Base-by-base conservation (phyloP, 371 early-diverging fungal genomes). In the Mycotypha africana region DNA sequence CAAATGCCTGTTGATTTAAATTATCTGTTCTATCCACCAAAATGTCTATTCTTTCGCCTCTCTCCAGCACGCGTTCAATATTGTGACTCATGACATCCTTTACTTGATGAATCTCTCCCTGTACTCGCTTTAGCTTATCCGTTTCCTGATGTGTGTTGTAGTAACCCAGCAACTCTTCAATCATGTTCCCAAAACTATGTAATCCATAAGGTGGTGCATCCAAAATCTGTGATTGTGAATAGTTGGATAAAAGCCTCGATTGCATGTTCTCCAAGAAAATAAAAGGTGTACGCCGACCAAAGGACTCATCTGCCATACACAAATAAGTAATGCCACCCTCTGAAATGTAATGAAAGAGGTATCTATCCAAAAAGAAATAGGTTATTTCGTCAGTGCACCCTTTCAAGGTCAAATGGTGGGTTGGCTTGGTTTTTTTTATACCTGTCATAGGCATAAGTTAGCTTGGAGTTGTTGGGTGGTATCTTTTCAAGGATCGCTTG, bases 61-160 rank as follows among this genome's bases (percentile, higher is more conserved):
- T 80, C 57, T 92, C 92, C 51, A 94, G 60, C 1, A 94, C 91
- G 20, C 88, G 79, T 49, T 93, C 92, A 47, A 94, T 92, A 58
- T 94, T 94, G 57, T 88, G 84, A 12, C 88, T 87, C 92, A 92
- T 92, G 33, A 92, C 90, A 69, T 91, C 91, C 67, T 88, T 88
- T 49, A 92, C 93, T 56, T 89, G 88, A 44, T 89, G 85, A 51
- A 94, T 89, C 64, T 92, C 91, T 16, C 86, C 86, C 44, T 88
- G 88, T 1, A 89, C 90, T 61, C 87, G 84, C 25, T 82, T 77
- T 51, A 90, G 70, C 38, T 75, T 70, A 65, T 92, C 92, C 3
- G 82, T 81, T 28, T 75, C 60, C n/a, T 84, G 82, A 58, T 79
- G 79, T 20, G 71, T 73, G 10, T 85, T 84, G 57, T 73, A 91